Percentiles rank a stretch among this genome's conserved stretches.
Conservation (phyloP, 73 alveolate species). For the Vitrella brassicaformis region DNA sequence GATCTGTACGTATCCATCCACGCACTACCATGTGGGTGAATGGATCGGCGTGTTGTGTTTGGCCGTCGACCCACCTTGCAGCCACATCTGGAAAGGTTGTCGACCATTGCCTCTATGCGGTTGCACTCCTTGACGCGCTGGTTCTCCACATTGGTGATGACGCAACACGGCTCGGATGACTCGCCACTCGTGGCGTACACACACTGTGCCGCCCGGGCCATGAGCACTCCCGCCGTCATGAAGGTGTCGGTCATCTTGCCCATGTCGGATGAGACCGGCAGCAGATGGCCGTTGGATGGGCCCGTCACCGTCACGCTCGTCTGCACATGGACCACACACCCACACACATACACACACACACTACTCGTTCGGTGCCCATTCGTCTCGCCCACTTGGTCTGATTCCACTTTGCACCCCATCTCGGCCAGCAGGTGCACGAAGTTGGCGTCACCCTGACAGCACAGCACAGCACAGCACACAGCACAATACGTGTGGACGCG, state of each 20-base stretch:
- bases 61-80: too few relatives aligned
- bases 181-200: neutral
- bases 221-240: conserved; percentile 11
- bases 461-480: too few relatives aligned
- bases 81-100: conserved; percentile 4
- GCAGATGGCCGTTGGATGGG: too few relatives aligned
- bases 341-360: too few relatives aligned
- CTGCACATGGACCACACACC: too few relatives aligned
- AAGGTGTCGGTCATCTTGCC: conserved; percentile 28
- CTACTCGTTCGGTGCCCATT: neutral
- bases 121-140: conserved; percentile 38
- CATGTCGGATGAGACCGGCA: conserved; percentile 15
- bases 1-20: too few relatives aligned
- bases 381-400: neutral
- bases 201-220: conserved; percentile 9
- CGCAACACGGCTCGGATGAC: neutral
- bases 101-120: conserved; percentile 15
- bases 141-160: conserved; percentile 24
- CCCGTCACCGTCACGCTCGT: too few relatives aligned
- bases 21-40: too few relatives aligned
- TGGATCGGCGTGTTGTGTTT: too few relatives aligned
- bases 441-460: conserved; percentile 33
- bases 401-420: conserved; percentile 4
- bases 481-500: too few relatives aligned
- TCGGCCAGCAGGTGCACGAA: conserved; percentile 7